Percentiles rank a stretch among this genome's conserved stretches.
Evolutionary conservation across 164 flowering plant genomes (phyloP).

Genomic region (Buxus sempervirens): DNA sequence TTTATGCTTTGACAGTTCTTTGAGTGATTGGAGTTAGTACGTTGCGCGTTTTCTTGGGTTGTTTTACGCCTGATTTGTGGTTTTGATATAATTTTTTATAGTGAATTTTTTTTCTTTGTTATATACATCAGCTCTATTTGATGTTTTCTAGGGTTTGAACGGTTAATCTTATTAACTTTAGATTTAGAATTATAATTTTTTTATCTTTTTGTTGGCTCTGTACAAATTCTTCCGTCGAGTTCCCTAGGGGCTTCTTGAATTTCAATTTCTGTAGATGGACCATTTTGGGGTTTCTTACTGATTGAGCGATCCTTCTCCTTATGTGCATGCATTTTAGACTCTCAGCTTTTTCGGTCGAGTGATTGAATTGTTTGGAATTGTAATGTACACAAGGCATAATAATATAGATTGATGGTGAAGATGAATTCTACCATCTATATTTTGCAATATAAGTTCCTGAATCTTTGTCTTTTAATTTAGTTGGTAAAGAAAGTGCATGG

Average conservation of each 20-base stretch:
- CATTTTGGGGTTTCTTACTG: too few species aligned
- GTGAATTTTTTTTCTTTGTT: background rate
- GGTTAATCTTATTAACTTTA: too few species aligned
- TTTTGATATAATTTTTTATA: too few species aligned
- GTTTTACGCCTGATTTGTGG: background rate
- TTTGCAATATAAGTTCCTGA: background rate
- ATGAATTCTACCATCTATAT: background rate
- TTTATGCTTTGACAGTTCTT: background rate
- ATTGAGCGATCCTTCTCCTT: too few species aligned
- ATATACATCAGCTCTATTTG: background rate
- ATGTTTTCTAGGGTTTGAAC: background rate
- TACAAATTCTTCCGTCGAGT: background rate
- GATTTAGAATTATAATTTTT: background rate
- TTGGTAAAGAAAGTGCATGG: constrained; percentile 29
- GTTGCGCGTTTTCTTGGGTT: background rate
- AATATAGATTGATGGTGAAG: background rate
- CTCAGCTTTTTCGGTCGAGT: background rate
- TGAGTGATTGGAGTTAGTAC: background rate
- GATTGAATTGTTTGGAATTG: background rate
- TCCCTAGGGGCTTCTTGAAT: background rate
- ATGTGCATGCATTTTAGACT: too few species aligned
- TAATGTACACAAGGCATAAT: too few species aligned
- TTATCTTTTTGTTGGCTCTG: background rate
- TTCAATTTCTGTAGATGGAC: too few species aligned
- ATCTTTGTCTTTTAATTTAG: background rate